Base-by-base conservation (phyloP, 2,329 filamentous ascomycete genomes). In the Endocalyx cinctus region DNA sequence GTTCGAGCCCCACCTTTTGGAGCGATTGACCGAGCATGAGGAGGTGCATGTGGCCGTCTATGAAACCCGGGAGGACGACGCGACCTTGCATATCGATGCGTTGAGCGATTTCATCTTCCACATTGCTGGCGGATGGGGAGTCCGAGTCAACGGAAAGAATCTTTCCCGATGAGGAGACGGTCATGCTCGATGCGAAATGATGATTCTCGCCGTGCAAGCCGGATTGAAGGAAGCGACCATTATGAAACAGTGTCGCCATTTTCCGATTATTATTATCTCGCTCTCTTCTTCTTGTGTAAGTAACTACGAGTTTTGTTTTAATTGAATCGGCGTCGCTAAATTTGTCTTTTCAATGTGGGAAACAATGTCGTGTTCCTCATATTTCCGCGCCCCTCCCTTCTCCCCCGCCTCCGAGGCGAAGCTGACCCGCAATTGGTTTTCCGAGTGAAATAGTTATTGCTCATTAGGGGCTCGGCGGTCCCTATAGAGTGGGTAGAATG, bases 31-130 rank as follows among this genome's bases (percentile, higher is more conserved):
- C 73, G 17, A 77, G 63, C 29, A 73, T 62, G 26, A 77, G 59
- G 10, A 77, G 60, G 50, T 78, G 74, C 59, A 74, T 71, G 46
- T 78, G 74, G 0, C 70, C 72, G 43, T 78, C 74, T 31, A 77
- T 64, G 47, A 77, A 77, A 5, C 71, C 69, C 0, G 74, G 72
- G 2, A 77, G 53, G 6, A 77, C 58, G 7, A 64, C 61, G 30
- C 46, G 57, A 22, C 62, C 60, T 10, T 43, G 41, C 14, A 71
- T 47, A 45, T 70, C 48, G 32, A 54, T 54, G 14, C 54, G 8
- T 23, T 23, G 20, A 23, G 8, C 20, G 20, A 8, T 8, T 23
- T 23, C 8, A 8, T 23, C 8, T 23, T n/a, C 8, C n/a, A 8
- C 20, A n/a, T 8, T 23, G 20, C 8, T n/a, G 20, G 20, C n/a